Evolutionary conservation across 2,329 filamentous ascomycete species (phyloP), one percentile per base, ranked within the genome.

Genomic region (Fusarium humuli): DNA sequence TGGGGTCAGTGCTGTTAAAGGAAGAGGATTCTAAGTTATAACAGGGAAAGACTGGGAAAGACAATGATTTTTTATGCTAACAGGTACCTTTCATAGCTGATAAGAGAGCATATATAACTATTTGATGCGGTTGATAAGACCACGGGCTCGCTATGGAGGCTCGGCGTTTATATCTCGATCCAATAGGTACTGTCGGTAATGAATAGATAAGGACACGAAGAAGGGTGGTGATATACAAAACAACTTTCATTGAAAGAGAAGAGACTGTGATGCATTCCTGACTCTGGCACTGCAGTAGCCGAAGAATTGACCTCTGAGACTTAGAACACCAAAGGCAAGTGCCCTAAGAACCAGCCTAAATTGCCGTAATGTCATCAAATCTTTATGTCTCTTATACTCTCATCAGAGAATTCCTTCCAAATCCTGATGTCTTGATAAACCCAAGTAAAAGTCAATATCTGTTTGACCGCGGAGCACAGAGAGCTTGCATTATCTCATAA

Each of bases 401-500:
- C 9, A 37, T 16, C 9, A n/a, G n/a, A 37, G 18, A 11, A n/a
- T 11, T 37, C 9, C 16, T 37, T 37, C 3, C 6, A 3, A 10
- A 37, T 34, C 3, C 16, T 18, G 34, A 18, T 5, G 32, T 1
- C 8, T 34, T 5, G 9, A 18, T 34, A 10, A 34, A 18, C 9
- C 8, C 32, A 18, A 6, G 9, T 5, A 18, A 34, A 3, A 10
- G 9, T 18, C 16, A 2, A 25, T 18, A 10, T 5, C 9, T 37
- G 5, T 18, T 11, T 10, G 18, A 9, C 18, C 9, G 9, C 9
- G 9, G 5, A 37, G 34, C 16, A 4, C 18, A 37, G 5, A n/a
- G n/a, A 37, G 18, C 1, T n/a, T 11, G 34, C 16, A 4, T 6
- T 6, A 5, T n/a, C 16, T 6, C 9, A 18, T 11, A 1, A n/a